These are phyloP conservation scores for Ormosia semicastrata DNA, from an alignment of 306 rosid species.

Conservation along the genomic window DNA sequence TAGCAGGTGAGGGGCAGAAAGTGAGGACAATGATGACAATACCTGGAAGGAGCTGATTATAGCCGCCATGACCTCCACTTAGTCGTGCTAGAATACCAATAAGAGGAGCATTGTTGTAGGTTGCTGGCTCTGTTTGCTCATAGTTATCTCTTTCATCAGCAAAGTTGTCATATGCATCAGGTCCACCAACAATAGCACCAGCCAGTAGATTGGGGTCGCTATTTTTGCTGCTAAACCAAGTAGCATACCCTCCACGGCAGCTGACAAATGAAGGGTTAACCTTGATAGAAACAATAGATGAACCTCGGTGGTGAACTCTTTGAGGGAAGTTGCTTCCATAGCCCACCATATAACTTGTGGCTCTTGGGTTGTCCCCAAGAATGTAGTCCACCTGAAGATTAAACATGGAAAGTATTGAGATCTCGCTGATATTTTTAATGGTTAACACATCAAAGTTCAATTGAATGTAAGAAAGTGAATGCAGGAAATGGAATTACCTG, in stretches of 20 bases:
- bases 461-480: background rate
- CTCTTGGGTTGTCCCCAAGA: slow-evolving; percentile 96
- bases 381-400: slow-evolving; percentile 78
- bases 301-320: slow-evolving; percentile 88
- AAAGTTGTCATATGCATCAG: slow-evolving; percentile 96
- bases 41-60: slow-evolving; percentile 96
- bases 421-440: background rate
- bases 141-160: slow-evolving; percentile 94
- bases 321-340: slow-evolving; percentile 87
- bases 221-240: slow-evolving; percentile 76
- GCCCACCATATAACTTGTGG: slow-evolving; percentile 94
- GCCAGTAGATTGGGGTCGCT: slow-evolving; percentile 83
- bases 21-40: background rate
- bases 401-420: background rate
- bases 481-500: slow-evolving; percentile 47
- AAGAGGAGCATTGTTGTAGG: slow-evolving; percentile 98
- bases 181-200: slow-evolving; percentile 96
- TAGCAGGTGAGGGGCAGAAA: background rate
- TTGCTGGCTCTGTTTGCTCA: slow-evolving; percentile 98
- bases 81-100: slow-evolving; percentile 83
- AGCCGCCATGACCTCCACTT: slow-evolving; percentile 59
- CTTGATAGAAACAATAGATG: slow-evolving; percentile 90
- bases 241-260: slow-evolving; percentile 92
- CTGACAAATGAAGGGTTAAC: slow-evolving; percentile 69
- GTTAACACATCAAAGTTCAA: background rate